These are phyloP conservation scores for Kwoniella sp. DNA, from an alignment of 768 basidiomycete genomes.

Conservation along the genomic window DNA sequence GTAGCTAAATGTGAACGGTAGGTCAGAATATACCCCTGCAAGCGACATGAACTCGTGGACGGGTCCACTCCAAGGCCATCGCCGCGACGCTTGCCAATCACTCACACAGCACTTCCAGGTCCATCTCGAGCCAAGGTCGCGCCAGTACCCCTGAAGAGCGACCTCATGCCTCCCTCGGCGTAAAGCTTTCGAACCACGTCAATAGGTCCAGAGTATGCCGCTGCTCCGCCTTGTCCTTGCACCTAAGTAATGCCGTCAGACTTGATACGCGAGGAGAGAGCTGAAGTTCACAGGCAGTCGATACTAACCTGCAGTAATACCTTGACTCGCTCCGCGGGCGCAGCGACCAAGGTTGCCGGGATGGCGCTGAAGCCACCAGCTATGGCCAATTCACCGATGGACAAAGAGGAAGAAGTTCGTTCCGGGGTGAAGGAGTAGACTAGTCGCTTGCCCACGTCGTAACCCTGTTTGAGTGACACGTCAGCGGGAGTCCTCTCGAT, in stretches of 20 bases:
- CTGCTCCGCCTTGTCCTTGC: conserved; percentile 72
- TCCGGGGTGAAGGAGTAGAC: conserved; percentile 76
- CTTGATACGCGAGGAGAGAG: conserved; percentile 12
- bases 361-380: conserved; percentile 94
- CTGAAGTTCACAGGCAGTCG: not conserved
- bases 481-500: not conserved
- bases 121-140: conserved; percentile 95
- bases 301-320: conserved; percentile 76
- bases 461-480: conserved; percentile 60
- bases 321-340: conserved; percentile 93
- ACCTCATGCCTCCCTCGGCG: conserved; percentile 83
- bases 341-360: conserved; percentile 86
- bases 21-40: not conserved
- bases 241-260: conserved; percentile 55
- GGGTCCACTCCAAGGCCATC: not conserved
- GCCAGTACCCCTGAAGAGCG: conserved; percentile 84
- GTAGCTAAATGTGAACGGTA: conserved; percentile 58
- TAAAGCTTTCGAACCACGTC: conserved; percentile 89
- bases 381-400: conserved; percentile 72
- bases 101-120: conserved; percentile 92
- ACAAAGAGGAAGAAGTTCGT: conserved; percentile 61
- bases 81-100: conserved; percentile 16
- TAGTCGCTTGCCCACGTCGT: conserved; percentile 84
- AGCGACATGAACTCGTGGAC: not conserved
- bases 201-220: conserved; percentile 74